phyloP scores from a whole-genome alignment of 176 grass and related monocot genomes.

The Carex pumila region DNA sequence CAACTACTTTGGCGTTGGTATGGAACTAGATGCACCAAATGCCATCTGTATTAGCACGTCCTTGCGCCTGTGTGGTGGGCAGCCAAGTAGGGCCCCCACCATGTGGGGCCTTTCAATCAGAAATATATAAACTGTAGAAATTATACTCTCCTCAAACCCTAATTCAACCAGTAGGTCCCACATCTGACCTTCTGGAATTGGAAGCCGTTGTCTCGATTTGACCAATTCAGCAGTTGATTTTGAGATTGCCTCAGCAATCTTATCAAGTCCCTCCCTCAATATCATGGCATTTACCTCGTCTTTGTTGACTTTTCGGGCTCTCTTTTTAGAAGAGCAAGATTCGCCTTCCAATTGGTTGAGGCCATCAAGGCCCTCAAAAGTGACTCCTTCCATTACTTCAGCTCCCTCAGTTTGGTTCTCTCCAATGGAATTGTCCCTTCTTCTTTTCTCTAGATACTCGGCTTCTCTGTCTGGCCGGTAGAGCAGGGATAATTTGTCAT shows the following conservation, averaged over 20 bases:
- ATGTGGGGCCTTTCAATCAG: slow-evolving; percentile 20
- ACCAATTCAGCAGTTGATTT: slow-evolving; percentile 16
- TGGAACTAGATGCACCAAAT: slow-evolving; percentile 11
- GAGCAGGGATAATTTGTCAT: slow-evolving; percentile 20
- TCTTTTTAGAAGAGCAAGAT: slow-evolving; percentile 17
- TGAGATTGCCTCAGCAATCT: slow-evolving; percentile 4
- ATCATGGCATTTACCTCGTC: slow-evolving; percentile 6
- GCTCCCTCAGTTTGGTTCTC: not conserved
- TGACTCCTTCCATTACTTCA: slow-evolving; percentile 1
- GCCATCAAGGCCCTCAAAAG: slow-evolving; percentile 10
- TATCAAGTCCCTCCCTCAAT: slow-evolving; percentile 18
- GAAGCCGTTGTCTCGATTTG: slow-evolving; percentile 8
- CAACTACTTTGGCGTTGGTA: not conserved
- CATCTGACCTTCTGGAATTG: slow-evolving; percentile 25
- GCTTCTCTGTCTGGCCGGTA: slow-evolving; percentile 10
- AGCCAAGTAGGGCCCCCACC: slow-evolving; percentile 14
- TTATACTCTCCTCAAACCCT: slow-evolving; percentile 20
- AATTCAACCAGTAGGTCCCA: slow-evolving; percentile 20
- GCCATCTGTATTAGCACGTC: slow-evolving; percentile 23
- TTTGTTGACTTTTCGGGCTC: slow-evolving; percentile 9
- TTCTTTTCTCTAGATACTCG: not conserved
- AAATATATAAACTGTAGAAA: slow-evolving; percentile 25
- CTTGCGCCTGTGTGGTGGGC: slow-evolving; percentile 9
- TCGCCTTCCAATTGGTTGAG: slow-evolving; percentile 14
- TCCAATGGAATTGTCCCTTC: slow-evolving; percentile 13